Percentiles rank a stretch among this genome's conserved stretches.
These are phyloP conservation scores for Fusarium sp. DNA, from an alignment of 2,329 filamentous ascomycete species.

Conservation along the genomic window DNA sequence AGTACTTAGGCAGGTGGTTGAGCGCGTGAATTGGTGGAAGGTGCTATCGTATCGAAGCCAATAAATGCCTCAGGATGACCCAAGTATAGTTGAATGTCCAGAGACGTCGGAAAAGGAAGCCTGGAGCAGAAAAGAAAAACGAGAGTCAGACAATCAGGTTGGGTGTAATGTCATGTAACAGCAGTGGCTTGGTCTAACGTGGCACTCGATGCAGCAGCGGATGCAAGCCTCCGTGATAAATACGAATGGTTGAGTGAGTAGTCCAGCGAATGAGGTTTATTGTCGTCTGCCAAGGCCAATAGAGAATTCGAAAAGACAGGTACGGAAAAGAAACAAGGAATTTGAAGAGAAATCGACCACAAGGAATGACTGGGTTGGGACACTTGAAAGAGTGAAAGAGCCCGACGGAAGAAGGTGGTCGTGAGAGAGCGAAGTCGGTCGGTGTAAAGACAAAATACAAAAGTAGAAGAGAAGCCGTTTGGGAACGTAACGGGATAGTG, in stretches of 20 bases:
- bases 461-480: slow-evolving; percentile 35
- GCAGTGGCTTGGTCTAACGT: slow-evolving; percentile 37
- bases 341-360: slow-evolving; percentile 10
- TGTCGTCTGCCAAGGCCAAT: slow-evolving; percentile 20
- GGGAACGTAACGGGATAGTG: slow-evolving; percentile 12
- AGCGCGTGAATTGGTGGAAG: neutral
- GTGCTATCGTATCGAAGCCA: slow-evolving; percentile 1
- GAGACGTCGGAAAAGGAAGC: slow-evolving; percentile 12
- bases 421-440: slow-evolving; percentile 18
- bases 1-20: neutral
- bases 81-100: neutral
- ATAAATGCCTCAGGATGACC: slow-evolving; percentile 22
- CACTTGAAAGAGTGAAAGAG: slow-evolving; percentile 43
- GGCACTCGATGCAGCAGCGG: slow-evolving; percentile 37
- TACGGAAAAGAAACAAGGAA: slow-evolving; percentile 15
- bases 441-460: slow-evolving; percentile 13
- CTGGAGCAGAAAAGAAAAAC: slow-evolving; percentile 31
- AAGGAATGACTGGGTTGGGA: slow-evolving; percentile 33
- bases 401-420: slow-evolving; percentile 19
- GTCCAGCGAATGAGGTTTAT: slow-evolving; percentile 5
- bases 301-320: slow-evolving; percentile 2
- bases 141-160: slow-evolving; percentile 16
- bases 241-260: slow-evolving; percentile 32
- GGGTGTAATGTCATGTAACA: slow-evolving; percentile 24
- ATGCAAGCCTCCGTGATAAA: slow-evolving; percentile 38